Evolutionary conservation across 2,329 filamentous ascomycete species (phyloP), one percentile per base, ranked within the genome.

Genomic region (Fusarium stilboides): DNA sequence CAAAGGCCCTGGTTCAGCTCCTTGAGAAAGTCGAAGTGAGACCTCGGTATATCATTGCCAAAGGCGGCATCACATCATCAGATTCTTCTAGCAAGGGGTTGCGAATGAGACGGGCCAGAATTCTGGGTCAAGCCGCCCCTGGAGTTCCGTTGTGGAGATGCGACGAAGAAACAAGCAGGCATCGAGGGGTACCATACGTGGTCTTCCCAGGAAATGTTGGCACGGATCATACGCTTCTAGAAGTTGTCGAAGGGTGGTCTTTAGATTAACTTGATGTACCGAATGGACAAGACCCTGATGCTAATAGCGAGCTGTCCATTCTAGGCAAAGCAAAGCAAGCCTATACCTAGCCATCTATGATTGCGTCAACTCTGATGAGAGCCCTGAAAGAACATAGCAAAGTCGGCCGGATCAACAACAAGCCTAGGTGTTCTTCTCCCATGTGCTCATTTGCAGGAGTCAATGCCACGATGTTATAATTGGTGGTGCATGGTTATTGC

Each of bases 141-240:
- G 87, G 87, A 0, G 85, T 89, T 17, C 86, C 87, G 1, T 77
- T 89, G 0, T 89, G 87, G 87, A 79, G 83, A 54, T 89, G 86
- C 57, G 81, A 87, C 53, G 86, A 89, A 73, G 74, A 76, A 4
- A 82, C 81, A 1, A 82, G 80, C 33, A 84, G 85, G 54, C 85
- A 83, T 76, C 78, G 79, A 0, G 84, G 84, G 2, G 75, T 88
- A 13, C 85, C 86, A 1, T 88, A 87, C 34, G 66, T 72, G 7
- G 66, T 74, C 2, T 74, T 74, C 10, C 71, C 69, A 0, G 70
- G 71, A 5, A 73, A 74, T 45, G 70, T 73, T 31, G 69, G 70
- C 5, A 54, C 62, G 2, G 53, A 69, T 8, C 58, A 66, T 20
- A 62, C 65, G 10, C 36, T 72, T 13, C 66, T 62, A 14, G 70